These are phyloP conservation scores for Theobroma cacao DNA, from an alignment of 345 rosid genomes.

Conservation along the genomic window DNA sequence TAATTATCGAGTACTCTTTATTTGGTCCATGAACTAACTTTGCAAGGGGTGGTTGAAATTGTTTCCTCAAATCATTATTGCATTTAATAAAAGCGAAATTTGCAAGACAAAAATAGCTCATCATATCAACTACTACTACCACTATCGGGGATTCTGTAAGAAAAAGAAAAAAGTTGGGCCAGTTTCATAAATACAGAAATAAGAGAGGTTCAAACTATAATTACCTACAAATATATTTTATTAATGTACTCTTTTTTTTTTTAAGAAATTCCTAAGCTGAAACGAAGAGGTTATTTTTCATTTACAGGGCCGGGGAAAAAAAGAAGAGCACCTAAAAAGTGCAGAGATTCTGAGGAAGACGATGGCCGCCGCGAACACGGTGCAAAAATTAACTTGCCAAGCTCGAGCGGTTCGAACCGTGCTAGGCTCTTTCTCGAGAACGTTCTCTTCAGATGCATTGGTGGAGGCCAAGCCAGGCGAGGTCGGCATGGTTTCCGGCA, in stretches of 20 bases:
- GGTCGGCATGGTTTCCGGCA: constrained; percentile 88
- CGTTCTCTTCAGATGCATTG: constrained; percentile 63
- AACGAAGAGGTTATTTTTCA: neutral
- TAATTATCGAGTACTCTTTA: too few species aligned
- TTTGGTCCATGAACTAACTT: neutral
- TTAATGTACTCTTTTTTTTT: neutral
- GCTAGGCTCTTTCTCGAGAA: constrained; percentile 33
- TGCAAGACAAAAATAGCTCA: neutral
- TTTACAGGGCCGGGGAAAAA: neutral
- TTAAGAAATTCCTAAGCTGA: neutral
- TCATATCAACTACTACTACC: too few species aligned
- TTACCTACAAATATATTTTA: neutral
- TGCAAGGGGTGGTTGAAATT: neutral
- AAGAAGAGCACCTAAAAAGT: neutral
- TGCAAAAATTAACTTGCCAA: constrained; percentile 41
- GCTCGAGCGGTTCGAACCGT: constrained; percentile 30
- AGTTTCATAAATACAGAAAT: neutral
- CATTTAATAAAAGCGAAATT: neutral
- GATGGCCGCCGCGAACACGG: constrained; percentile 65
- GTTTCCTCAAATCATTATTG: neutral
- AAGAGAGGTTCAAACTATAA: neutral
- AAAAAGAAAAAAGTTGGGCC: neutral
- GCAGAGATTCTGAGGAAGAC: constrained; percentile 6
- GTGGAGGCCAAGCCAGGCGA: constrained; percentile 77
- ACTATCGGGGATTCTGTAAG: neutral